These are phyloP conservation scores for Backusella liffmaniae DNA, from an alignment of 192 early-diverging fungal species.

Conservation along the genomic window DNA sequence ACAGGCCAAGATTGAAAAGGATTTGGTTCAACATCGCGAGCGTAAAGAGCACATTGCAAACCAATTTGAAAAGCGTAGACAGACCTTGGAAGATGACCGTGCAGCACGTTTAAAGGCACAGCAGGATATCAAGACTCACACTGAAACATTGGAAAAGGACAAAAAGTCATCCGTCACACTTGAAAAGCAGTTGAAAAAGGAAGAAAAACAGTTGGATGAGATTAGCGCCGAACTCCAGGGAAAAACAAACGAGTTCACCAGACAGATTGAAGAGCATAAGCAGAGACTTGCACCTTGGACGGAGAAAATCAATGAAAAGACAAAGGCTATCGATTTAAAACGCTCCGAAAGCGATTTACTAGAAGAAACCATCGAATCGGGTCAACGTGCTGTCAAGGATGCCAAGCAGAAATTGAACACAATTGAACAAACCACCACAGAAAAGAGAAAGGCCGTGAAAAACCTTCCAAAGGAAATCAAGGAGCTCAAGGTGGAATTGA, in stretches of 20 bases:
- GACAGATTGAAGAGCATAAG: conserved; percentile 83
- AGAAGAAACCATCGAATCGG: conserved; percentile 57
- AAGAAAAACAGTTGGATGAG: conserved; percentile 71
- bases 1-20: conserved; percentile 68
- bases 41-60: conserved; percentile 77
- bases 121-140: conserved; percentile 68
- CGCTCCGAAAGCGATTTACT: conserved; percentile 81
- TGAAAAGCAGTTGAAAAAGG: conserved; percentile 57
- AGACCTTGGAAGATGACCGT: conserved; percentile 64
- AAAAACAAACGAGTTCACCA: conserved; percentile 83
- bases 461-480: conserved; percentile 49
- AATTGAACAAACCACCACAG: conserved; percentile 41
- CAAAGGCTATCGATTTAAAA: conserved; percentile 74
- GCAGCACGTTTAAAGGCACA: conserved; percentile 57
- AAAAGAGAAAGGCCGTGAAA: conserved; percentile 32
- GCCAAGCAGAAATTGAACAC: conserved; percentile 53
- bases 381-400: conserved; percentile 53
- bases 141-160: conserved; percentile 58
- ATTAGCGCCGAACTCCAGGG: conserved; percentile 80
- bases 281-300: conserved; percentile 83
- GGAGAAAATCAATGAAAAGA: conserved; percentile 75
- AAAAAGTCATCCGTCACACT: conserved; percentile 60
- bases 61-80: conserved; percentile 78
- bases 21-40: conserved; percentile 84
- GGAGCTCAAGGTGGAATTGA: conserved; percentile 38